Evolutionary conservation across 192 early-diverging fungal species (phyloP).

Genomic region (Entomortierella beljakovae): DNA sequence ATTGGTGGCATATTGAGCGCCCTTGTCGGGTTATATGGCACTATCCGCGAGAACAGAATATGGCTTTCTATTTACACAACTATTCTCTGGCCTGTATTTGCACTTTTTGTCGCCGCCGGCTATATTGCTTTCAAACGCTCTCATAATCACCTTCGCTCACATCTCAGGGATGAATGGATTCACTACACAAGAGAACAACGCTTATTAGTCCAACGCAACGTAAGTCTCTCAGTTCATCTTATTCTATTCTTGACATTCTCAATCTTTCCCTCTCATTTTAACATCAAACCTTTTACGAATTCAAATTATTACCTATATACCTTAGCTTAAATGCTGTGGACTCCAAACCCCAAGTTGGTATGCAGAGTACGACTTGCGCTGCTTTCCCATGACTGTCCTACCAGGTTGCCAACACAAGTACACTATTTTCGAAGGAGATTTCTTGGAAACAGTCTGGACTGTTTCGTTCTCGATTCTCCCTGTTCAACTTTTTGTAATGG

Average conservation of each 20-base stretch:
- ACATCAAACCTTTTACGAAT: not conserved
- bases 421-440: conserved; percentile 25
- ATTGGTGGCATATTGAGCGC: conserved; percentile 26
- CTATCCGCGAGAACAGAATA: conserved; percentile 40
- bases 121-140: conserved; percentile 53
- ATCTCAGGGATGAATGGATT: conserved; percentile 54
- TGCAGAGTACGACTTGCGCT: conserved; percentile 48
- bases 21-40: conserved; percentile 39
- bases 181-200: conserved; percentile 36
- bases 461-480: conserved; percentile 39
- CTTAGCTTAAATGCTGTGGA: conserved; percentile 59
- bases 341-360: conserved; percentile 35
- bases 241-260: too few species aligned
- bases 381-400: conserved; percentile 52
- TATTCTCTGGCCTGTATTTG: conserved; percentile 53
- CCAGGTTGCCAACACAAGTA: conserved; percentile 56
- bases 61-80: conserved; percentile 34
- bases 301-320: not conserved
- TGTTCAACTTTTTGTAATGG: conserved; percentile 51
- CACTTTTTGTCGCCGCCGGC: conserved; percentile 39
- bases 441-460: conserved; percentile 35
- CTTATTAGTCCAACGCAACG: conserved; percentile 47
- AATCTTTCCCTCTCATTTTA: not conserved
- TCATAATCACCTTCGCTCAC: conserved; percentile 40
- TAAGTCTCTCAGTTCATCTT: conserved; percentile 8